Conservation (phyloP, 495 filamentous ascomycete species). For the Xylaria telfairii region DNA sequence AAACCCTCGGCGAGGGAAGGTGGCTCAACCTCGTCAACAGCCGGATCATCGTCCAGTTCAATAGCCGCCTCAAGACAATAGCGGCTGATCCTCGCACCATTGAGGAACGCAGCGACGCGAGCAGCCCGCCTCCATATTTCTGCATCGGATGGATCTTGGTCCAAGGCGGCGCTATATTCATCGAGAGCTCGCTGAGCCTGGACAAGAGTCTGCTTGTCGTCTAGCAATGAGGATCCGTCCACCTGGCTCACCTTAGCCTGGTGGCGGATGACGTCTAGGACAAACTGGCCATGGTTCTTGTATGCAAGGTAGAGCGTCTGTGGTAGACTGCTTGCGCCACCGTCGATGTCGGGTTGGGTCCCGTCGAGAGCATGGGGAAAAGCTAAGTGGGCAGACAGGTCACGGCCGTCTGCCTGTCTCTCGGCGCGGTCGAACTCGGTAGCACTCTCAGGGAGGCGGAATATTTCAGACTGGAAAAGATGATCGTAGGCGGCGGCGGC, state of each 20-base stretch:
- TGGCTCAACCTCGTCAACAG: conserved; percentile 73
- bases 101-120: conserved; percentile 74
- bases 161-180: conserved; percentile 76
- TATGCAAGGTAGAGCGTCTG: conserved; percentile 90
- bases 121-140: conserved; percentile 93
- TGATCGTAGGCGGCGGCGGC: conserved; percentile 82
- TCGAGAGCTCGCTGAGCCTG: conserved; percentile 58
- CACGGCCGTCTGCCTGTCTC: conserved; percentile 58
- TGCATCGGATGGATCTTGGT: conserved; percentile 88
- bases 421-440: conserved; percentile 76
- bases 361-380: conserved; percentile 49
- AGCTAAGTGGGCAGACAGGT: conserved; percentile 43
- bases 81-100: conserved; percentile 76
- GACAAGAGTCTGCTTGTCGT: conserved; percentile 47
- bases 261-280: conserved; percentile 72
- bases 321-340: conserved; percentile 76
- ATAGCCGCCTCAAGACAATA: conserved; percentile 92
- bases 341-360: conserved; percentile 62
- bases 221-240: conserved; percentile 40
- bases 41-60: conserved; percentile 79
- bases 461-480: conserved; percentile 91
- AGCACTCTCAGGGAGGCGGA: conserved; percentile 82
- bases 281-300: conserved; percentile 93
- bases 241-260: conserved; percentile 47
- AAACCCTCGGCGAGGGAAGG: conserved; percentile 85